Base-by-base conservation (phyloP, 768 basidiomycete genomes). In the Lactarius hengduanensis region DNA sequence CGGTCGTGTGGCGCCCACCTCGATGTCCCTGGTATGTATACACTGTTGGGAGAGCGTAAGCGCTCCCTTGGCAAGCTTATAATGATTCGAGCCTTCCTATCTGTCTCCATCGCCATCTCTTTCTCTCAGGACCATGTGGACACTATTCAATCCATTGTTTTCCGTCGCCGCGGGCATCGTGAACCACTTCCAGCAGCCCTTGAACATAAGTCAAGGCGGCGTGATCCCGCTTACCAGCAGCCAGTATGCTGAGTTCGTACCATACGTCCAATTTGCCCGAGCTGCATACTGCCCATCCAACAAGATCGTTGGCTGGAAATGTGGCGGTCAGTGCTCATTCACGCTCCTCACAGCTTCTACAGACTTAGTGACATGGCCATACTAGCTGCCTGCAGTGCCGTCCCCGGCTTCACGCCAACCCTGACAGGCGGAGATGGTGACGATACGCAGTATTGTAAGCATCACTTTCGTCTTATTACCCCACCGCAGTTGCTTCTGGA, bases 261-360 rank as follows among this genome's bases (percentile, higher is more conserved):
- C 84, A 10, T 85, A 77, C 61, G 78, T 81, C 0, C 77, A 83
- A 71, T 82, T 86, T 71, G 82, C 85, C 28, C 77, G 83, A 32
- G 85, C 84, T 1, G 81, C 84, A 20, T 86, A 86, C 71, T 86
- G 85, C 67, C 47, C 76, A 4, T 75, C 80, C 2, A 72, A 68
- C 65, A 75, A 71, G 56, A 66, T 82, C 20, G 70, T 71, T 18
- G 76, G 68, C 36, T 85, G 82, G 82, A 58, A 71, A 1, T 87
- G 82, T 69, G 81, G 84, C 64, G 72, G 81, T 80, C 71, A 60
- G 74, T 72, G 56, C 61, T 43, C 43, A 0, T 56, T 1, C 4
- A 53, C 22, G 28, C 26, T 40, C 57, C 13, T 34, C 20, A 32
- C 34, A 41, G 13, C 40, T 5, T 40, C 32, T 10, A 0, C 11